Evolutionary conservation across 306 rosid species (phyloP).

Genomic region (Carpinus fangiana): DNA sequence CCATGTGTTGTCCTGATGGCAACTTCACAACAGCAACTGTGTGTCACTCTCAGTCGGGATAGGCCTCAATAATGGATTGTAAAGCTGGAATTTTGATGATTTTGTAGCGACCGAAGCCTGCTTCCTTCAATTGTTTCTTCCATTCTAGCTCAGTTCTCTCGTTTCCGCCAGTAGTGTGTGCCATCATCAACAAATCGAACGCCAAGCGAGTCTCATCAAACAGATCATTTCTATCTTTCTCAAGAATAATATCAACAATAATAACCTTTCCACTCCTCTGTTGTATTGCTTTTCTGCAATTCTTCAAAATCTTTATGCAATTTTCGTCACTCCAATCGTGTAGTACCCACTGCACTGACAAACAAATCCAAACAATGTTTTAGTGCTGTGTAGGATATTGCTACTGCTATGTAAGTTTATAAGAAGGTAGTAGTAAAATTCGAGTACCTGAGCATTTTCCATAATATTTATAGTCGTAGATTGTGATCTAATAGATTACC

Average conservation of each 20-base stretch:
- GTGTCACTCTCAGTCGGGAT: background rate
- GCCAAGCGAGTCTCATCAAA: constrained; percentile 43
- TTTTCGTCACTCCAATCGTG: constrained; percentile 61
- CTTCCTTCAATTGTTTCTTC: constrained; percentile 43
- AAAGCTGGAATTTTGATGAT: constrained; percentile 54
- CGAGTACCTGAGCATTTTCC: background rate
- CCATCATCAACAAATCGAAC: constrained; percentile 57
- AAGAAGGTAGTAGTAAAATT: no score
- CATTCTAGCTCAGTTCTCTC: constrained; percentile 64
- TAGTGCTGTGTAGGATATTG: no score
- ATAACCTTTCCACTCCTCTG: background rate
- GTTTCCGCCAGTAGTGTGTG: constrained; percentile 1
- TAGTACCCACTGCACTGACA: constrained; percentile 50
- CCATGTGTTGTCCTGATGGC: no score
- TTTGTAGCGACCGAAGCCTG: constrained; percentile 55
- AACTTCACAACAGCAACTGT: no score
- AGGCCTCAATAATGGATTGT: constrained; percentile 38
- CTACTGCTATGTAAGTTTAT: no score
- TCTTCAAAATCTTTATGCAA: constrained; percentile 50
- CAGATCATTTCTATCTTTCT: constrained; percentile 37
- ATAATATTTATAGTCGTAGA: no score
- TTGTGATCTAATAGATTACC: no score
- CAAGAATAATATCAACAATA: constrained; percentile 25
- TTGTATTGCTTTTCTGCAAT: background rate
- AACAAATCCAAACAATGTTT: no score